Conservation (phyloP, 352 stramenopile genomes). For the Pythium utonaiense region DNA sequence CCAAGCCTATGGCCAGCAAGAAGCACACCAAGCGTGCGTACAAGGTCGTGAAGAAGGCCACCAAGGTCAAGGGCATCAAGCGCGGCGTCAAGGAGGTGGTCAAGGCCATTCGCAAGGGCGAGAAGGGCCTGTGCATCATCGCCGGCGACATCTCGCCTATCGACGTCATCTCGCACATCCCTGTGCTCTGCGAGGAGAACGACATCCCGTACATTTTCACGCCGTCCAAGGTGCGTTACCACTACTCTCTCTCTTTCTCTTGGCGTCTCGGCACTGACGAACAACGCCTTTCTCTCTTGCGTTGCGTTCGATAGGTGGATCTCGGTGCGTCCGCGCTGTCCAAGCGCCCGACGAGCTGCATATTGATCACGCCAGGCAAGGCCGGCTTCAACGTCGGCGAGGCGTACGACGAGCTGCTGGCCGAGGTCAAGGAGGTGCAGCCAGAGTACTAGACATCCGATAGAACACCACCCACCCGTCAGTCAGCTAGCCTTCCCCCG, state of each 20-base stretch:
- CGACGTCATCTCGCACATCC: slow-evolving; percentile 99
- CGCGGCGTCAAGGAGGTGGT: slow-evolving; percentile 99
- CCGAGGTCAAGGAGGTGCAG: slow-evolving; percentile 88
- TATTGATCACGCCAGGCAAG: slow-evolving; percentile 95
- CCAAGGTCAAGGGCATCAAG: slow-evolving; percentile 95
- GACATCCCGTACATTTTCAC: slow-evolving; percentile 99
- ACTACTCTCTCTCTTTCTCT: not conserved
- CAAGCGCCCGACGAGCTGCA: slow-evolving; percentile 98
- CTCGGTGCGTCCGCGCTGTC: slow-evolving; percentile 95
- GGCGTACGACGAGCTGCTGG: slow-evolving; percentile 87
- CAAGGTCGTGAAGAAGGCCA: slow-evolving; percentile 95
- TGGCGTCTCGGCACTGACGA: too few relatives aligned
- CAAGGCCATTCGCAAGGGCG: slow-evolving; percentile 96
- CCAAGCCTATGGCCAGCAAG: slow-evolving; percentile 96
- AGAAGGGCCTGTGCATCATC: slow-evolving; percentile 98
- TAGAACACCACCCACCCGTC: not conserved
- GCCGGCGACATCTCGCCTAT: slow-evolving; percentile 99
- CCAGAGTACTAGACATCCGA: slow-evolving; percentile 67
- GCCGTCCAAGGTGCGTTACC: slow-evolving; percentile 86
- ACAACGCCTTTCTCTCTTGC: slow-evolving; percentile 3
- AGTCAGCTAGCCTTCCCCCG: not conserved
- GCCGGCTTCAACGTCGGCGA: slow-evolving; percentile 87
- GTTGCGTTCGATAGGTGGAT: slow-evolving; percentile 67
- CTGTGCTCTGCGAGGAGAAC: slow-evolving; percentile 98
- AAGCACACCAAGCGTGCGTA: slow-evolving; percentile 94